phyloP scores from a whole-genome alignment of 768 basidiomycete species.

The Lactarius psammicola region DNA sequence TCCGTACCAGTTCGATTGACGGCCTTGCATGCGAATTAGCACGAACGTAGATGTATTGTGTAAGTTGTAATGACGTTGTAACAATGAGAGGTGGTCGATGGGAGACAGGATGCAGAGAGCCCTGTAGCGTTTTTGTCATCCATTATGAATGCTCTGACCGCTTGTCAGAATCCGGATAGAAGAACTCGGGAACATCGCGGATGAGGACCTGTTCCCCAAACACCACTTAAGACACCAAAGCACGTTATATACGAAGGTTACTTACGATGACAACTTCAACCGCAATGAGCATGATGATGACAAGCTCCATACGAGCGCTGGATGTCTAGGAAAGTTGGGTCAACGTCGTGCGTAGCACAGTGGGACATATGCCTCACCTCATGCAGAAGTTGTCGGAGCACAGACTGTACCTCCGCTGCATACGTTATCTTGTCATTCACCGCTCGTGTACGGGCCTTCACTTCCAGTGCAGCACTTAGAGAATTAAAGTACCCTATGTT shows the following conservation, averaged over 20 bases:
- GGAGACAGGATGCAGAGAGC: neutral
- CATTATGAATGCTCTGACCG: slow-evolving; percentile 7
- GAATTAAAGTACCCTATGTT: slow-evolving; percentile 74
- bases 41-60: neutral
- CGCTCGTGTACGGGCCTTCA: slow-evolving; percentile 73
- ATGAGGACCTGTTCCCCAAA: slow-evolving; percentile 56
- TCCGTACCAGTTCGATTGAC: neutral
- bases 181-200: slow-evolving; percentile 75
- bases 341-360: slow-evolving; percentile 12
- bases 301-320: slow-evolving; percentile 88
- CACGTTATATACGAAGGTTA: slow-evolving; percentile 15
- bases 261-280: slow-evolving; percentile 91
- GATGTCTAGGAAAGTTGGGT: slow-evolving; percentile 58
- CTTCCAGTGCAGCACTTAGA: slow-evolving; percentile 81
- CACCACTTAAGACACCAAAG: neutral
- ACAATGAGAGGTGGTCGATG: slow-evolving; percentile 9
- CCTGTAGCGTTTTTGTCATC: slow-evolving; percentile 2
- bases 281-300: slow-evolving; percentile 92
- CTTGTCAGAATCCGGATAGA: slow-evolving; percentile 38
- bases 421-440: slow-evolving; percentile 94
- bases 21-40: neutral
- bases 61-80: neutral
- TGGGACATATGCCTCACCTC: slow-evolving; percentile 16
- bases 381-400: slow-evolving; percentile 60
- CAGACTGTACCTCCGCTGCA: slow-evolving; percentile 86